phyloP scores from a whole-genome alignment of 2,329 filamentous ascomycete species.

The Sphaerulina musiva region DNA sequence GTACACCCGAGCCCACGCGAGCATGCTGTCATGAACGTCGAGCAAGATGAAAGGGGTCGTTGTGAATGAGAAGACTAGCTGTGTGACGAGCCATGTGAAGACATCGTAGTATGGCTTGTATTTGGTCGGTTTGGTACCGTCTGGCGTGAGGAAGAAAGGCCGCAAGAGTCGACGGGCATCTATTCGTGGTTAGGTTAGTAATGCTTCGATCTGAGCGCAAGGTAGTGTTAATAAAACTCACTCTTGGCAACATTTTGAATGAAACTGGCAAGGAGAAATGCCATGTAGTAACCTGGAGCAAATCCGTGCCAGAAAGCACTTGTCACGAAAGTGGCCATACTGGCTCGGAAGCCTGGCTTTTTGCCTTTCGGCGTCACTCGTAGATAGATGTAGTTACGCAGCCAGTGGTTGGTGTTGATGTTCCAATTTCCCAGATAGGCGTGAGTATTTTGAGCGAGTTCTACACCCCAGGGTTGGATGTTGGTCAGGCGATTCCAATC shows the following conservation, averaged over 20 bases:
- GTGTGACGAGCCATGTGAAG: slow-evolving; percentile 66
- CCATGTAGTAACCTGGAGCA: slow-evolving; percentile 90
- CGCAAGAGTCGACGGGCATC: slow-evolving; percentile 84
- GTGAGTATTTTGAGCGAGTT: slow-evolving; percentile 87
- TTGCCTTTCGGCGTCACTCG: slow-evolving; percentile 90
- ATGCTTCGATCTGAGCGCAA: background rate
- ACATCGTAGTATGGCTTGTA: slow-evolving; percentile 84
- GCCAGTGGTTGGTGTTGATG: slow-evolving; percentile 96
- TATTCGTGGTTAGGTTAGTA: slow-evolving; percentile 35
- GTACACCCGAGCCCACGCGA: slow-evolving; percentile 78
- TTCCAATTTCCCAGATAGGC: slow-evolving; percentile 92
- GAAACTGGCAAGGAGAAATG: slow-evolving; percentile 82
- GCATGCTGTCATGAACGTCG: slow-evolving; percentile 60
- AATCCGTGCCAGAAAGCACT: slow-evolving; percentile 98
- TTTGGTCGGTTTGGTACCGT: slow-evolving; percentile 60
- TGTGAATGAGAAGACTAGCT: slow-evolving; percentile 75
- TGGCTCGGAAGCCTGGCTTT: slow-evolving; percentile 94
- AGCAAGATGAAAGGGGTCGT: slow-evolving; percentile 82
- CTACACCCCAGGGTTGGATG: slow-evolving; percentile 77
- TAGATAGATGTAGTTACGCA: slow-evolving; percentile 91
- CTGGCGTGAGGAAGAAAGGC: slow-evolving; percentile 82
- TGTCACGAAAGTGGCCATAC: slow-evolving; percentile 85
- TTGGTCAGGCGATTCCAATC: slow-evolving; percentile 89
- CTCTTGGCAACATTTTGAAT: slow-evolving; percentile 92
- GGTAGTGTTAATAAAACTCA: slow-evolving; percentile 45